Evolutionary conservation across 2,329 filamentous ascomycete species (phyloP), one percentile per base, ranked within the genome.

Genomic region (Dactylellina drechsleri): DNA sequence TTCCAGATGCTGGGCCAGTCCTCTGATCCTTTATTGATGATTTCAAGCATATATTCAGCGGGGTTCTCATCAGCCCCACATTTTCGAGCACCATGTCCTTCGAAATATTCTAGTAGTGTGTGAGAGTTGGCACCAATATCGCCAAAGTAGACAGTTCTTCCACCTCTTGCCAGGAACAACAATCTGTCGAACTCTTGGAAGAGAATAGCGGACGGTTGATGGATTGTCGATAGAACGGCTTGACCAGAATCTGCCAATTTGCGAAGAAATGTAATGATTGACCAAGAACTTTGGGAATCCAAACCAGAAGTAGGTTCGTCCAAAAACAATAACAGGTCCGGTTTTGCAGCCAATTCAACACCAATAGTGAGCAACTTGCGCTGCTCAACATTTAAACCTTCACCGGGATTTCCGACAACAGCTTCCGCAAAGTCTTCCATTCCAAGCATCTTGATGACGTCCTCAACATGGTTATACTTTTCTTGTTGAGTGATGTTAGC

Each of bases 111-210:
- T 1, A 88, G 90, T 80, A 95, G 83, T 1, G 84, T 87, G 71
- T 86, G 83, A 0, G 90, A 91, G 81, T 91, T 89, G 78, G 90
- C 82, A 77, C 92, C 92, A 70, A 94, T 89, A 2, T 92, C 88
- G 66, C 91, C 92, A 79, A 92, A 94, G 84, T 95, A 95, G 53
- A 94, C 90, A 0, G 91, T 93, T 80, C 85, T 87, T 66, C 92
- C 92, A 67, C 91, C 91, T 80, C 87, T 89, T 40, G 89, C 89
- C 15, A 89, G 82, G 1, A 89, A 82, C 36, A 88, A 83, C 1
- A 89, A 80, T 70, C 85, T 83, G 78, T 89, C 87, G 23, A 89
- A 83, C 62, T 85, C 82, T 67, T 86, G 83, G 78, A 88, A 88
- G 36, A 89, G 88, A 77, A 88, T 86, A 54, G 84, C 82, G 5